Conservation (phyloP, 2,329 filamentous ascomycete genomes). For the Biscogniauxia marginata region DNA sequence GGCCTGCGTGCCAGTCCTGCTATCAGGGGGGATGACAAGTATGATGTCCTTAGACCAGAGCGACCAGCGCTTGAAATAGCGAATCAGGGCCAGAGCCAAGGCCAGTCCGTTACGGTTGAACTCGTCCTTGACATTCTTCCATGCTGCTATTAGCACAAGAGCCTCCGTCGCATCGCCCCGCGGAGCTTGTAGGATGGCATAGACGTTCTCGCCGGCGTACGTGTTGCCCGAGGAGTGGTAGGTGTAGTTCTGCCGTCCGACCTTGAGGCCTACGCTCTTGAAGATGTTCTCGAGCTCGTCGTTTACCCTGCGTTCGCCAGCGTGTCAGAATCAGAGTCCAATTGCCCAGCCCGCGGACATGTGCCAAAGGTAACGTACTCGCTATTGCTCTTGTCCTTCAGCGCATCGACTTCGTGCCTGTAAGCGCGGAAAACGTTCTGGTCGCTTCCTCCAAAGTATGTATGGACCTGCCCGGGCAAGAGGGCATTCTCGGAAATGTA, state of each 20-base stretch:
- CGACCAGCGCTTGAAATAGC: constrained; percentile 97
- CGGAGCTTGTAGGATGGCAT: constrained; percentile 89
- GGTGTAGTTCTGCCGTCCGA: constrained; percentile 82
- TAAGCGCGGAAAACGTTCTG: constrained; percentile 93
- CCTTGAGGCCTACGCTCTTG: constrained; percentile 77
- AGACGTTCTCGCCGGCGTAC: constrained; percentile 83
- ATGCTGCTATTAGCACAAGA: constrained; percentile 86
- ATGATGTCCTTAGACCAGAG: constrained; percentile 99
- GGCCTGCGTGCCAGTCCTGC: constrained; percentile 84
- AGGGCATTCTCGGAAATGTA: constrained; percentile 98
- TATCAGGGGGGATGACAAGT: constrained; percentile 84
- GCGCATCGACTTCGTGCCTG: constrained; percentile 72
- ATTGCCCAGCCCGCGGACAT: background rate
- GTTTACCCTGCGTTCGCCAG: constrained; percentile 50
- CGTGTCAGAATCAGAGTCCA: constrained; percentile 1
- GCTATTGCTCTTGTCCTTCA: constrained; percentile 53
- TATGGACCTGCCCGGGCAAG: constrained; percentile 92
- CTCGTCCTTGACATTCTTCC: constrained; percentile 76
- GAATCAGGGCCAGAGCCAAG: constrained; percentile 78
- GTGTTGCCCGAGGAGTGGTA: constrained; percentile 76
- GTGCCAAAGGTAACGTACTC: constrained; percentile 41
- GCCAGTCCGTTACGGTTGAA: constrained; percentile 86
- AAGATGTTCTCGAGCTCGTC: constrained; percentile 74
- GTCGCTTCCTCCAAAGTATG: constrained; percentile 95
- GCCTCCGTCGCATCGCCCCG: constrained; percentile 96